Evolutionary conservation across 257 asterid genomes (phyloP).

Genomic region (Linderniella brevidens): DNA sequence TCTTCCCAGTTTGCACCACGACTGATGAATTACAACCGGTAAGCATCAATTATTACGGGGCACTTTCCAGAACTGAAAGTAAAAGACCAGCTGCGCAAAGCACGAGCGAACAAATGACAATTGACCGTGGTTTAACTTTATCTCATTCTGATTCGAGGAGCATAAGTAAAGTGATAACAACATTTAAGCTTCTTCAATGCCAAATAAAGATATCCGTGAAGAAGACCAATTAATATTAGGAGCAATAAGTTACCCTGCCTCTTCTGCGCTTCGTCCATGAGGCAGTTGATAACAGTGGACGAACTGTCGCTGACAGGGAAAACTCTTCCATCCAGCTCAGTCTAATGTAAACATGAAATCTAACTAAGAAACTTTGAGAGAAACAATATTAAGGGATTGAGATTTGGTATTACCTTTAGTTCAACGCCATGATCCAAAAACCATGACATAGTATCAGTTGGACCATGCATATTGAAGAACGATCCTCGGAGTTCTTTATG

Average conservation of each 20-base stretch:
- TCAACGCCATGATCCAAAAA: slow-evolving; percentile 66
- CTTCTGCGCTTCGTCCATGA: slow-evolving; percentile 67
- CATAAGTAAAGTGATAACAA: no score
- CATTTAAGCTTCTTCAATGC: no score
- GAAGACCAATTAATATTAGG: slow-evolving; percentile 7
- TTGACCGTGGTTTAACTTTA: no score
- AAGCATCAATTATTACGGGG: no score
- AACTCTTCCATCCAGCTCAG: slow-evolving; percentile 86
- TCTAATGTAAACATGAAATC: no score
- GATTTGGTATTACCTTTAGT: slow-evolving; percentile 73
- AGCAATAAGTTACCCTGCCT: slow-evolving; percentile 48
- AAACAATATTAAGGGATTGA: no score
- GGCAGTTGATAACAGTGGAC: slow-evolving; percentile 71
- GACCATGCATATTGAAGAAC: slow-evolving; percentile 68
- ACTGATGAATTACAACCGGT: slow-evolving; percentile 40
- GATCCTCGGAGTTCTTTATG: slow-evolving; percentile 83
- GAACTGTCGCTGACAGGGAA: slow-evolving; percentile 80
- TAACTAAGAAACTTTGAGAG: no score
- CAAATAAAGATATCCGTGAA: slow-evolving; percentile 2
- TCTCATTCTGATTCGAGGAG: no score
- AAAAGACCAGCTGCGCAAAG: no score
- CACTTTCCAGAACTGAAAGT: no score
- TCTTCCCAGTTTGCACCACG: slow-evolving; percentile 60
- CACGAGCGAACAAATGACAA: no score
- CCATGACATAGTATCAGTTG: slow-evolving; percentile 88